phyloP scores from a whole-genome alignment of 768 basidiomycete species.

The Cystofilobasidium capitatum region DNA sequence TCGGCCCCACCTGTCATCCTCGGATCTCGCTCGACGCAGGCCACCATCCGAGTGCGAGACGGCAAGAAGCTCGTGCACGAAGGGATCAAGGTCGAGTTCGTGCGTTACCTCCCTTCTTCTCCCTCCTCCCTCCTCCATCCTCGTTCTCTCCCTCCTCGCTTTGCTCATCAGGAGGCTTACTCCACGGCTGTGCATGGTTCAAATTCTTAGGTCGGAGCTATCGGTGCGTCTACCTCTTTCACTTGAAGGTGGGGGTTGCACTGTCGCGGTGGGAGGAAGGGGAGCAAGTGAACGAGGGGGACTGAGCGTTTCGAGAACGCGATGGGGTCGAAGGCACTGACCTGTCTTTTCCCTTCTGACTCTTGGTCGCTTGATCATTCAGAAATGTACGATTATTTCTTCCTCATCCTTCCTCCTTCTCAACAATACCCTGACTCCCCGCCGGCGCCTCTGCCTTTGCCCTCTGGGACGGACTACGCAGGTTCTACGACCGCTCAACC shows the following conservation, averaged over 20 bases:
- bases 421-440: not conserved
- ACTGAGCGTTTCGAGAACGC: no score
- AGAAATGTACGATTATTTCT: not conserved
- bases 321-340: no score
- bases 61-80: constrained; percentile 92
- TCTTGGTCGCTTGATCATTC: not conserved
- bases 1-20: not conserved
- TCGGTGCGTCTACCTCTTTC: constrained; percentile 3
- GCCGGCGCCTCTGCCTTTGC: not conserved
- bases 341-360: not conserved
- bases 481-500: constrained; percentile 93
- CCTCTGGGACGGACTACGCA: constrained; percentile 43
- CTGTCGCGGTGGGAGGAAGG: no score
- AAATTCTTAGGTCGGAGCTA: constrained; percentile 12
- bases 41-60: constrained; percentile 77
- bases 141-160: not conserved
- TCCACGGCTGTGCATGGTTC: not conserved
- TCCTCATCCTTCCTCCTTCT: not conserved
- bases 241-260: not conserved
- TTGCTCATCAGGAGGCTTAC: not conserved
- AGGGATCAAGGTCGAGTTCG: constrained; percentile 95
- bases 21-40: no score
- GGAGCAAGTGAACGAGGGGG: no score
- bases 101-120: constrained; percentile 49
- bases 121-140: no score